Evolutionary conservation across 306 rosid genomes (phyloP).

Genomic region (cucumber (Cucumis sativus)): DNA sequence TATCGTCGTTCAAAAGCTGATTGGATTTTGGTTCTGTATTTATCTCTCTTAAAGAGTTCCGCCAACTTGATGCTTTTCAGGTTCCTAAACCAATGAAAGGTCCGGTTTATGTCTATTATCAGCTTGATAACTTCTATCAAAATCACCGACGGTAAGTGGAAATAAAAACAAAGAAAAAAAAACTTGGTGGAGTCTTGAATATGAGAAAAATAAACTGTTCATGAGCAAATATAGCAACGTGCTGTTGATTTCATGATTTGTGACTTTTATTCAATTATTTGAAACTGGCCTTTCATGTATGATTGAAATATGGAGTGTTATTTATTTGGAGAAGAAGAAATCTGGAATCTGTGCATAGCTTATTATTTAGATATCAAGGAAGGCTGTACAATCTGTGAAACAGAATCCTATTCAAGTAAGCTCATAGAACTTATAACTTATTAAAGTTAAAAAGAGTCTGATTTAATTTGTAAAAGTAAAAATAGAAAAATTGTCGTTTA

Average conservation of each 20-base stretch:
- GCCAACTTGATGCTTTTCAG: conserved; percentile 29
- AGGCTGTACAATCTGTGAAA: background rate
- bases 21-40: background rate
- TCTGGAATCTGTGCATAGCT: background rate
- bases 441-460: background rate
- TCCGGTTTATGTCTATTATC: conserved; percentile 68
- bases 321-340: background rate
- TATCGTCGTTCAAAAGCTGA: background rate
- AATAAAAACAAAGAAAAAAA: no score
- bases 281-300: background rate
- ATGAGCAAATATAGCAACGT: background rate
- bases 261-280: background rate
- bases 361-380: background rate
- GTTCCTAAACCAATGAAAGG: conserved; percentile 54
- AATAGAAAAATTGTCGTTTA: background rate
- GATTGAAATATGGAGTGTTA: background rate
- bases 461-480: background rate
- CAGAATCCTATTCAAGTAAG: background rate
- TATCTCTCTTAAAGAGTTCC: background rate
- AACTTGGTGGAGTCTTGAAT: background rate
- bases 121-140: conserved; percentile 69
- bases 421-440: background rate
- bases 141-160: conserved; percentile 69
- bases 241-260: background rate
- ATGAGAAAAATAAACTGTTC: background rate